Evolutionary conservation across 1,284 basidiomycete species (phyloP).

Genomic region (Leccinum olivaceoglutinosum): DNA sequence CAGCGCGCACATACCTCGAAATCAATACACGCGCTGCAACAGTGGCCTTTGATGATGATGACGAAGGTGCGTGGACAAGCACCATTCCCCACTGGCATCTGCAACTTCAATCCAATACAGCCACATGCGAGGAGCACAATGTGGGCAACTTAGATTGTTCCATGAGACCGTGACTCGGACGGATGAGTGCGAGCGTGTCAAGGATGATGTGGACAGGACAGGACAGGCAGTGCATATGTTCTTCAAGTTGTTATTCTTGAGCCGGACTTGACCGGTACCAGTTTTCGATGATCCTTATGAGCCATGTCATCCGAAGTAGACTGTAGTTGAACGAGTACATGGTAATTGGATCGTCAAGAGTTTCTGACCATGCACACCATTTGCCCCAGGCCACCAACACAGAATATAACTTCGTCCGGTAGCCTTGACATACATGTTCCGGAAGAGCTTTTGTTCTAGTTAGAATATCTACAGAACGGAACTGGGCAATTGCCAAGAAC

Average conservation of each 20-base stretch:
- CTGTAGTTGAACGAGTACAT: too few relatives aligned
- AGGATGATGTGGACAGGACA: not conserved
- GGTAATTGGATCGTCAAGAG: too few relatives aligned
- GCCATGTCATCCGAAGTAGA: too few relatives aligned
- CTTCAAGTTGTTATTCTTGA: not conserved
- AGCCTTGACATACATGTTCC: too few relatives aligned
- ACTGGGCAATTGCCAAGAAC: too few relatives aligned
- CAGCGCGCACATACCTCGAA: not conserved
- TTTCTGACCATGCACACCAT: too few relatives aligned
- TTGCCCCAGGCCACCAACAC: too few relatives aligned
- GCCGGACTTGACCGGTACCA: not conserved
- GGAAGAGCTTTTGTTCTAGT: too few relatives aligned
- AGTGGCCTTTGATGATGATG: not conserved
- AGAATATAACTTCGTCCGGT: too few relatives aligned
- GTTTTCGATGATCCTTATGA: not conserved
- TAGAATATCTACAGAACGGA: too few relatives aligned
- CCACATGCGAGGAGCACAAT: not conserved
- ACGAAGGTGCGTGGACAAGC: not conserved
- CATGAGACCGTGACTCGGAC: not conserved
- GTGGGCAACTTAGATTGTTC: not conserved
- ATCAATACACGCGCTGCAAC: not conserved
- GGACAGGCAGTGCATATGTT: not conserved
- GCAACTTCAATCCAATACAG: not conserved
- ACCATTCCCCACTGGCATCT: not conserved
- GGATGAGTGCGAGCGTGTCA: not conserved